A percentile compares a stretch with the other conserved stretches of the same genome.
These are phyloP conservation scores for Choiromyces venosus DNA, from an alignment of 495 filamentous ascomycete genomes.

Conservation along the genomic window DNA sequence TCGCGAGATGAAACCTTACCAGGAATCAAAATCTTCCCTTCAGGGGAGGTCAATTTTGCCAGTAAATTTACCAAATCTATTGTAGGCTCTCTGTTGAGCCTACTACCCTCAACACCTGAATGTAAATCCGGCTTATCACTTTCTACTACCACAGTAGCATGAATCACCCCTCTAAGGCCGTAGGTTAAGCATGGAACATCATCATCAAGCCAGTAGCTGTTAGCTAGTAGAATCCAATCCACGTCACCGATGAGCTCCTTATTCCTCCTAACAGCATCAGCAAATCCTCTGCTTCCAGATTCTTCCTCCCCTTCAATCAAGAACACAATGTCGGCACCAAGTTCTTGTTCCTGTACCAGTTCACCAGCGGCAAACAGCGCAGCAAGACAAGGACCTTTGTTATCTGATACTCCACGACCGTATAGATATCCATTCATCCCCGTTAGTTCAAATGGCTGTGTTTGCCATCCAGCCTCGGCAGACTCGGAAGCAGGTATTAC, in stretches of 20 bases:
- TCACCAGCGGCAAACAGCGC: slow-evolving; percentile 90
- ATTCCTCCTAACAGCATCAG: slow-evolving; percentile 66
- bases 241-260: slow-evolving; percentile 81
- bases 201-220: slow-evolving; percentile 98
- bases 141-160: slow-evolving; percentile 80
- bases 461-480: slow-evolving; percentile 68
- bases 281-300: slow-evolving; percentile 83
- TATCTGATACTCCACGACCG: slow-evolving; percentile 93
- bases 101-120: slow-evolving; percentile 89
- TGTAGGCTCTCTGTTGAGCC: slow-evolving; percentile 77
- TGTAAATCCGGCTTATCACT: slow-evolving; percentile 85
- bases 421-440: slow-evolving; percentile 91
- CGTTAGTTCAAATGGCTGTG: slow-evolving; percentile 76
- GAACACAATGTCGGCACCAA: slow-evolving; percentile 83
- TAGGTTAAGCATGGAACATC: slow-evolving; percentile 93
- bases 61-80: slow-evolving; percentile 83
- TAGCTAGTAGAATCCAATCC: slow-evolving; percentile 89
- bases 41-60: slow-evolving; percentile 65
- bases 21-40: slow-evolving; percentile 59
- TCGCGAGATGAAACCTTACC: slow-evolving; percentile 12
- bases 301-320: slow-evolving; percentile 97
- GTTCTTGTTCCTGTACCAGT: slow-evolving; percentile 65
- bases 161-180: slow-evolving; percentile 87
- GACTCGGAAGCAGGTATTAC: slow-evolving; percentile 77
- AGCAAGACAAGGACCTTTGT: slow-evolving; percentile 91